Conservation (phyloP, 371 early-diverging fungal species). For the Mucor irregularis region DNA sequence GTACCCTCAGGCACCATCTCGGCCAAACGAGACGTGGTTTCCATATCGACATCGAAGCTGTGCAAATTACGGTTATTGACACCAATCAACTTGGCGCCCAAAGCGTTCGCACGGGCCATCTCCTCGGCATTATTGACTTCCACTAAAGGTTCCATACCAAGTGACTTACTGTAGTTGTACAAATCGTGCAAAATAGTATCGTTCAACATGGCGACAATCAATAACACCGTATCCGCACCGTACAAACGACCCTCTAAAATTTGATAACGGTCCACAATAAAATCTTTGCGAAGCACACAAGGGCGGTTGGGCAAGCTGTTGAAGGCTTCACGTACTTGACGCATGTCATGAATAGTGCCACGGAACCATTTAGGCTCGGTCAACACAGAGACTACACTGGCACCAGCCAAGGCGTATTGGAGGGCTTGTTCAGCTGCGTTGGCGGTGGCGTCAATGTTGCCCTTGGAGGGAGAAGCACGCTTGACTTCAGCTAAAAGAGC, state of each 20-base stretch:
- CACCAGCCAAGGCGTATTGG: constrained; percentile 86
- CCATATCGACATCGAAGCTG: constrained; percentile 93
- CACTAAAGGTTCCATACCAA: constrained; percentile 97
- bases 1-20: constrained; percentile 73
- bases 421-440: constrained; percentile 87
- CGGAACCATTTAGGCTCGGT: constrained; percentile 98
- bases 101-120: constrained; percentile 81
- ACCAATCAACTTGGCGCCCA: constrained; percentile 89
- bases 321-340: constrained; percentile 76
- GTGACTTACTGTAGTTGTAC: constrained; percentile 66
- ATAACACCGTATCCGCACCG: constrained; percentile 91
- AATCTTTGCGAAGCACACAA: constrained; percentile 94
- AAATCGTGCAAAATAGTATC: constrained; percentile 66
- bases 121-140: constrained; percentile 93
- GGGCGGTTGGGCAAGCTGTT: constrained; percentile 74
- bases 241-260: constrained; percentile 88
- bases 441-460: constrained; percentile 78
- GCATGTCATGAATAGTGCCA: constrained; percentile 89
- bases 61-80: constrained; percentile 97
- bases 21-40: constrained; percentile 77
- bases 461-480: constrained; percentile 96
- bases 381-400: constrained; percentile 91
- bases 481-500: constrained; percentile 96
- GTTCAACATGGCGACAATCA: constrained; percentile 95
- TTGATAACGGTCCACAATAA: constrained; percentile 95